Conservation (phyloP, 192 early-diverging fungal genomes). For the Entrophospora sp. region DNA sequence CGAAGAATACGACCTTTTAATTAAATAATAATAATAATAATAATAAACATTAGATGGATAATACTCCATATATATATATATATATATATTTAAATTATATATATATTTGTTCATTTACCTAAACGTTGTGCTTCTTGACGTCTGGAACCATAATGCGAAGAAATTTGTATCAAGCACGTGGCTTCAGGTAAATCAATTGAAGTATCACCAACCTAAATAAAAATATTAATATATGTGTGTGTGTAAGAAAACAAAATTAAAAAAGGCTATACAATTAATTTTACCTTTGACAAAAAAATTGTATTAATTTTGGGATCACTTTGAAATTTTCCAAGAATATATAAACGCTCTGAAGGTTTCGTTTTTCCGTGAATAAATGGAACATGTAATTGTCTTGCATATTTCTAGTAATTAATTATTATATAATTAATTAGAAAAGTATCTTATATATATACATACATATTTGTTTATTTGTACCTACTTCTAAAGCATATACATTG, state of each 20-base stretch:
- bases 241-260: background rate
- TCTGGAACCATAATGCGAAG: slow-evolving; percentile 94
- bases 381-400: slow-evolving; percentile 72
- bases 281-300: slow-evolving; percentile 66
- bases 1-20: slow-evolving; percentile 71
- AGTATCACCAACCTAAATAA: slow-evolving; percentile 83
- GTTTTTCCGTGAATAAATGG: slow-evolving; percentile 92
- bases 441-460: too few relatives aligned
- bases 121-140: slow-evolving; percentile 98
- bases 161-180: slow-evolving; percentile 96
- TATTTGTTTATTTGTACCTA: too few relatives aligned
- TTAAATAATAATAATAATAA: background rate
- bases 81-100: too few relatives aligned
- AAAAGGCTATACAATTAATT: too few relatives aligned
- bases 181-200: slow-evolving; percentile 98
- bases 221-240: background rate
- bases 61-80: too few relatives aligned
- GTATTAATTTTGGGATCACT: slow-evolving; percentile 87
- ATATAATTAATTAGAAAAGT: too few relatives aligned
- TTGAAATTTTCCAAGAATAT: slow-evolving; percentile 89
- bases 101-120: too few relatives aligned
- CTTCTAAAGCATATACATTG: slow-evolving; percentile 89
- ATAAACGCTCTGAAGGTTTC: slow-evolving; percentile 79
- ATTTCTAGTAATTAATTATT: slow-evolving; percentile 29
- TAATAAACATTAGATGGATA: background rate